These are phyloP conservation scores for Trichomonas tenax DNA, from an alignment of 208 protist genomes.

Conservation along the genomic window DNA sequence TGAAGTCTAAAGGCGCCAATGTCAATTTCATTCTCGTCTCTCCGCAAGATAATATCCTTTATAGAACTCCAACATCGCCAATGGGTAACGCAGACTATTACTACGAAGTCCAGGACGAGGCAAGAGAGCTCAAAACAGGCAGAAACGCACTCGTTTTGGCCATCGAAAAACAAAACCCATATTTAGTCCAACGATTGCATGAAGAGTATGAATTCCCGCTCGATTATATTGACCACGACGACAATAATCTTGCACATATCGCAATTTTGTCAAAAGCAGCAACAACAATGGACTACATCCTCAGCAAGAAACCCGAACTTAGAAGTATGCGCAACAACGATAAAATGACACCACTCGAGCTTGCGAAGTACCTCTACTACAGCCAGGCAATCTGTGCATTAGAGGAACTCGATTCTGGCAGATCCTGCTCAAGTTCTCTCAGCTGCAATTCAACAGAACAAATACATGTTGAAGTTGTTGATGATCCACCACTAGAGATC, in stretches of 20 bases:
- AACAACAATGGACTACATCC: neutral
- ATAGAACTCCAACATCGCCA: neutral
- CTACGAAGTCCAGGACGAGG: neutral
- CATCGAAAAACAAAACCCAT: neutral
- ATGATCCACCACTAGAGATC: neutral
- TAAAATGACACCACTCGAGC: neutral
- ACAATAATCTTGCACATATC: neutral
- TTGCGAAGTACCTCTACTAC: neutral
- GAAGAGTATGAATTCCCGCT: neutral
- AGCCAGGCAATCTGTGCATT: neutral
- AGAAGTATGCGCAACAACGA: neutral
- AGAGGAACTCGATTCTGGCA: neutral
- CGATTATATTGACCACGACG: neutral
- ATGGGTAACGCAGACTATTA: neutral
- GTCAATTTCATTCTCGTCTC: neutral
- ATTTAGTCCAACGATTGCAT: neutral
- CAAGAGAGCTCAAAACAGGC: neutral
- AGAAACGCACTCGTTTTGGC: neutral
- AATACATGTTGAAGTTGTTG: neutral
- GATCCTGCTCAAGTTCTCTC: neutral
- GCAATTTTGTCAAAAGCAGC: neutral
- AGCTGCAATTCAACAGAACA: neutral
- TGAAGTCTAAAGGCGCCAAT: neutral
- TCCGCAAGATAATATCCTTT: neutral
- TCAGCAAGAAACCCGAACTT: neutral